Evolutionary conservation across 2,329 filamentous ascomycete species (phyloP).

Genomic region (Fusarium burgessii): DNA sequence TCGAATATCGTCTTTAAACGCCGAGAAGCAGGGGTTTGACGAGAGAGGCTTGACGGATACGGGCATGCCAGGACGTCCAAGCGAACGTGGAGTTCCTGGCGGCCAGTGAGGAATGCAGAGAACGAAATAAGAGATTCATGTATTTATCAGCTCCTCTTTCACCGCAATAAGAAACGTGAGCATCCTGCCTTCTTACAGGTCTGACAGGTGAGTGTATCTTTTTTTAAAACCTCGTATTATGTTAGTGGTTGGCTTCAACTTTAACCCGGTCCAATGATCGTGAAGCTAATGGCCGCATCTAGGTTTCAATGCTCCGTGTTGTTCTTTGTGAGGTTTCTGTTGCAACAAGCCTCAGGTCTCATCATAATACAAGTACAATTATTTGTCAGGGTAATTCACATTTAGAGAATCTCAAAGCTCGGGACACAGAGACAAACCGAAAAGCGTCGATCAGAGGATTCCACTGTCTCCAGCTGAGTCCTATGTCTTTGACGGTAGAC

Average conservation of each 20-base stretch:
- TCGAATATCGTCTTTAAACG: slow-evolving; percentile 32
- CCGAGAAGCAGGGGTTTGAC: slow-evolving; percentile 30
- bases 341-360: not conserved
- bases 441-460: not conserved
- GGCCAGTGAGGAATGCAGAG: slow-evolving; percentile 24
- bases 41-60: slow-evolving; percentile 29
- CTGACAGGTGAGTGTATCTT: not conserved
- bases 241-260: slow-evolving; percentile 8
- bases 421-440: slow-evolving; percentile 10
- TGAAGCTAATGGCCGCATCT: slow-evolving; percentile 27
- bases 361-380: not conserved
- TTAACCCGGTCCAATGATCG: slow-evolving; percentile 29
- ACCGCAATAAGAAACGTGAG: slow-evolving; percentile 8
- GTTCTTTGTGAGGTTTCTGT: not conserved
- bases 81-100: slow-evolving; percentile 12
- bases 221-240: slow-evolving; percentile 31
- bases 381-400: not conserved
- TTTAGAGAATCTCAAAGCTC: not conserved
- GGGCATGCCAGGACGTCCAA: slow-evolving; percentile 3
- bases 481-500: slow-evolving; percentile 15
- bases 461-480: slow-evolving; percentile 2
- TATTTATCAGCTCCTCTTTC: slow-evolving; percentile 8
- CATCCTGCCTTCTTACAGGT: not conserved
- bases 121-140: slow-evolving; percentile 2
- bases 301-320: slow-evolving; percentile 10